These are phyloP conservation scores for Sclerotinia glacialis DNA, from an alignment of 2,329 filamentous ascomycete genomes.

Conservation along the genomic window DNA sequence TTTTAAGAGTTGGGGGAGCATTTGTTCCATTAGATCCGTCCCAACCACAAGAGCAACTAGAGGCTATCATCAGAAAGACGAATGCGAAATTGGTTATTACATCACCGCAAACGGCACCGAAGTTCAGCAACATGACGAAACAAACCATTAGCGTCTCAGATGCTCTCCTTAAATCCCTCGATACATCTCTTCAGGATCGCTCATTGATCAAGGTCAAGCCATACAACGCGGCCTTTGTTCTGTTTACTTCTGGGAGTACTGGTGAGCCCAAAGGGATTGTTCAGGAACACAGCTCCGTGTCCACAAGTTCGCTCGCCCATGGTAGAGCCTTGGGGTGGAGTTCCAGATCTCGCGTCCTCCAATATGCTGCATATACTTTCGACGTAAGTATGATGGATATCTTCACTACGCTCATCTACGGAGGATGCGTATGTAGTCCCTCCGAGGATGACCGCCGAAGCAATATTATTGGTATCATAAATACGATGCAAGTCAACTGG, in stretches of 20 bases:
- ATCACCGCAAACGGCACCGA: constrained; percentile 1
- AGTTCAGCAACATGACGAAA: background rate
- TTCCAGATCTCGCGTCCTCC: constrained; percentile 18
- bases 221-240: constrained; percentile 18
- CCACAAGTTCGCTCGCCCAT: constrained; percentile 12
- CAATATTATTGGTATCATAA: constrained; percentile 25
- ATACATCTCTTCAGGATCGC: background rate
- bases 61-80: constrained; percentile 19
- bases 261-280: constrained; percentile 31
- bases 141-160: background rate
- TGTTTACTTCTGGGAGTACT: constrained; percentile 38
- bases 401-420: constrained; percentile 27
- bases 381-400: constrained; percentile 31
- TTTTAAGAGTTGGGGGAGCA: constrained; percentile 36
- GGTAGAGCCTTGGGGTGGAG: constrained; percentile 3
- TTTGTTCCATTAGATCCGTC: constrained; percentile 31
- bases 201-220: background rate
- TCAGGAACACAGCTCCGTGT: constrained; percentile 25
- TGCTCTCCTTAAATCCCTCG: background rate
- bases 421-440: constrained; percentile 31
- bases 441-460: constrained; percentile 30
- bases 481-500: constrained; percentile 27
- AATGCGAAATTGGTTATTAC: constrained; percentile 9
- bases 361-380: constrained; percentile 30
- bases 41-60: constrained; percentile 7